Base-by-base conservation (phyloP, 164 flowering plant species). In the Cinnamomum micranthum region DNA sequence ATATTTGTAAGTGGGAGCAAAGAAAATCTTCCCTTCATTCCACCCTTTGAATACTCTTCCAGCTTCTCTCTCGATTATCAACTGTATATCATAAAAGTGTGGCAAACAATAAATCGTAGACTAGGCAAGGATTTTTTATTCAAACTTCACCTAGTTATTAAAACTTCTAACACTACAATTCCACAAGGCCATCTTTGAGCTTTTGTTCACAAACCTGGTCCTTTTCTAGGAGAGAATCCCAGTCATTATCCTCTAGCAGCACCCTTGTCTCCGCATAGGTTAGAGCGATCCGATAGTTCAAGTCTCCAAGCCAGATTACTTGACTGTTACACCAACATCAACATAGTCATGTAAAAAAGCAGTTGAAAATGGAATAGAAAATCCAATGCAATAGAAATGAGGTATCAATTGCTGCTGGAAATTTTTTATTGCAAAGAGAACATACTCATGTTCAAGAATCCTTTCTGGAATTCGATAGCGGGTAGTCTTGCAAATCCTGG, bases 1-100 rank as follows among this genome's bases (percentile, higher is more conserved):
- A 75, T 95, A 95, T 71, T 95, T 93, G 82, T 92, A 95, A 10
- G 98, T 93, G 2, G 99, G 99, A 25, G 99, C 97, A 75, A 93
- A 95, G 35, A 82, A 62, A 25, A 95, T 91, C 47, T 70, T 75
- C 51, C 99, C 98, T 64, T 93, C 98, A 1, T 82, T 84, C 87
- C 91, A 93, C 23, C 94, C 97, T 64, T 24, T 58, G 51, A 95
- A 95, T 13, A 88, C 95, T 82, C 94, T 86, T n/a, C 97, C 95
- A 1, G 92, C 94, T 80, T 84, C 87, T 80, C 88, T 87, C 84
- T 92, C 99, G 6, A 86, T 68, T n/a, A 77, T 92, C 81, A 95
- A 75, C 99, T 93, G 88, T 25, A 59, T 23, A 27, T 9, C 62
- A 14, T 14, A 31, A 19, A 24, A 64, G 6, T 24, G 24, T 24